Conservation (phyloP, 2,329 filamentous ascomycete genomes). For the Aspergillus sp. region DNA sequence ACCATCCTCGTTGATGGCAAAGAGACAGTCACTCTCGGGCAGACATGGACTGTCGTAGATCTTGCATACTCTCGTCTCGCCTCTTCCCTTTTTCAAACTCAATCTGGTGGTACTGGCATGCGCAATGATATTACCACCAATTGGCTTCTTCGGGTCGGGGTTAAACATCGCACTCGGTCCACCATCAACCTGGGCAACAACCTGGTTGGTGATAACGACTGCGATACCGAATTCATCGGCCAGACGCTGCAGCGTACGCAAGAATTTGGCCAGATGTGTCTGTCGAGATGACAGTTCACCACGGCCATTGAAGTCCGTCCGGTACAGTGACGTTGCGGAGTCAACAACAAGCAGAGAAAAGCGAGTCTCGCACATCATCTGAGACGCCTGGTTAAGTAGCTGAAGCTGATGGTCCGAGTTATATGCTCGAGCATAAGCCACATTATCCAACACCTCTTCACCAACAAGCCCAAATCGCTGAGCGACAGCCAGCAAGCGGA, state of each 20-base stretch:
- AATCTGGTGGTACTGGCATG: constrained; percentile 93
- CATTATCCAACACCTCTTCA: constrained; percentile 96
- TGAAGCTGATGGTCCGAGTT: constrained; percentile 98
- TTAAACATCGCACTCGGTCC: constrained; percentile 98
- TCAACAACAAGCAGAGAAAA: constrained; percentile 96
- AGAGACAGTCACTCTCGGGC: constrained; percentile 92
- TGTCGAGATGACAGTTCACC: constrained; percentile 94
- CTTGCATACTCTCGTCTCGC: constrained; percentile 94
- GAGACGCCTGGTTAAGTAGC: constrained; percentile 86
- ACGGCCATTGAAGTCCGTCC: constrained; percentile 94
- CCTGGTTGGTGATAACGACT: constrained; percentile 97
- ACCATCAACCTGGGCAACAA: constrained; percentile 96
- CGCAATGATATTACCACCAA: constrained; percentile 97
- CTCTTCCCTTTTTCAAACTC: constrained; percentile 91
- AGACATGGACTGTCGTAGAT: constrained; percentile 98
- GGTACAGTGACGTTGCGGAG: constrained; percentile 89
- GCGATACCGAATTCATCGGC: constrained; percentile 87
- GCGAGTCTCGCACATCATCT: constrained; percentile 99
- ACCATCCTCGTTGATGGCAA: constrained; percentile 94
- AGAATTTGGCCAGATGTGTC: constrained; percentile 46
- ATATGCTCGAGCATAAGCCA: constrained; percentile 95
- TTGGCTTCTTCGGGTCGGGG: constrained; percentile 97
- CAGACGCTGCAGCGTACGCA: constrained; percentile 44
- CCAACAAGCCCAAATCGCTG: constrained; percentile 92
- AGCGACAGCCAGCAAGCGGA: constrained; percentile 84